These are phyloP conservation scores for Fusarium kyushuense DNA, from an alignment of 2,329 filamentous ascomycete genomes.

Conservation along the genomic window DNA sequence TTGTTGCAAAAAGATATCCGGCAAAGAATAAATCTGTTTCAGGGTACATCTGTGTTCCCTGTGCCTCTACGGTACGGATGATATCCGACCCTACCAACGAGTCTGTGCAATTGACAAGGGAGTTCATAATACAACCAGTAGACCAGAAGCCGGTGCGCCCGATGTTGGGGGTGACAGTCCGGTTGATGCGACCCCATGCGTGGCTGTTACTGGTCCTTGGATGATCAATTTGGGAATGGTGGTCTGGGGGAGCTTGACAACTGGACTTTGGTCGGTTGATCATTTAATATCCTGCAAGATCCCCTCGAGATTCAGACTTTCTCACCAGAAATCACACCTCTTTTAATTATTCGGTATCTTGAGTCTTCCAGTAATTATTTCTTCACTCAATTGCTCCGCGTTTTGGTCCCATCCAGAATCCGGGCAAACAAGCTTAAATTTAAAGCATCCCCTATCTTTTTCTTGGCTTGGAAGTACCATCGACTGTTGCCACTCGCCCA, in stretches of 20 bases:
- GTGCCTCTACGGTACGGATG: constrained; percentile 20
- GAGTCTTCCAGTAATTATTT: constrained; percentile 15
- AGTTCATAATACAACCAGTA: constrained; percentile 25
- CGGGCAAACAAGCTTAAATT: constrained; percentile 42
- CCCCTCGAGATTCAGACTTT: constrained; percentile 32
- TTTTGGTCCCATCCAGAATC: constrained; percentile 16
- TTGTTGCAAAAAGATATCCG: constrained; percentile 1
- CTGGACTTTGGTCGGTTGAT: constrained; percentile 29
- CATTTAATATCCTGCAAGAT: constrained; percentile 43
- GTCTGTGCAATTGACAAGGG: constrained; percentile 34
- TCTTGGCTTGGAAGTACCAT: constrained; percentile 9
- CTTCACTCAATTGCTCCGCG: constrained; percentile 14
- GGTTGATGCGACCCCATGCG: constrained; percentile 41
- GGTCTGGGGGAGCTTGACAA: constrained; percentile 31
- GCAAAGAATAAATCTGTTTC: constrained; percentile 22
- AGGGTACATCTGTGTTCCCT: constrained; percentile 21
- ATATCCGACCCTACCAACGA: constrained; percentile 9
- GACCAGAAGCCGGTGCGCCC: constrained; percentile 32
- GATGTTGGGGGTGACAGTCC: constrained; percentile 37
- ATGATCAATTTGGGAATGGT: constrained; percentile 33
- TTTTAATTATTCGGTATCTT: constrained; percentile 27
- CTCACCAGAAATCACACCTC: constrained; percentile 26
- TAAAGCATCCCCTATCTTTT: constrained; percentile 17
- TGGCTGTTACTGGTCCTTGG: constrained; percentile 25
- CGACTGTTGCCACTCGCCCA: constrained; percentile 16